Conservation (phyloP, 495 filamentous ascomycete genomes). For the Penicillium herquei region DNA sequence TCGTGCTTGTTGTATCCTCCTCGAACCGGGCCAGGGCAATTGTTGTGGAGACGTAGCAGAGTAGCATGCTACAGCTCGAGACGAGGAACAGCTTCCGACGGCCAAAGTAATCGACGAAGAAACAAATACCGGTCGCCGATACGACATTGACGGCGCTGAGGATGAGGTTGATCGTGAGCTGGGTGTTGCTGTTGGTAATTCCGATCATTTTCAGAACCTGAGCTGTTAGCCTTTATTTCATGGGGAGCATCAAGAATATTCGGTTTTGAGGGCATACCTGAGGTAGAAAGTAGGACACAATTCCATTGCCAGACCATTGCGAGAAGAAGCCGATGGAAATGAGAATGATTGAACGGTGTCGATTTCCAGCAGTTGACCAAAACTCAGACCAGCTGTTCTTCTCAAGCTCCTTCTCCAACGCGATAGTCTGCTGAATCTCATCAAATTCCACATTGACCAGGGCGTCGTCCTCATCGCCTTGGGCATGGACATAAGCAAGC, state of each 20-base stretch:
- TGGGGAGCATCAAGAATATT: not conserved
- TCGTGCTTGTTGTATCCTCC: not conserved
- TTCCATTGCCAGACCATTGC: conserved; percentile 39
- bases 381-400: conserved; percentile 48
- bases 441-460: conserved; percentile 25
- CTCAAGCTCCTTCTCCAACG: conserved; percentile 29
- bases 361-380: conserved; percentile 64
- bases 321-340: conserved; percentile 61
- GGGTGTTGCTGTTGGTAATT: conserved; percentile 43
- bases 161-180: conserved; percentile 35
- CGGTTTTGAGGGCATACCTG: conserved; percentile 23
- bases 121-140: conserved; percentile 36
- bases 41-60: conserved; percentile 33
- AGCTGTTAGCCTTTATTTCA: conserved; percentile 17
- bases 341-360: conserved; percentile 56
- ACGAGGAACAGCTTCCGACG: conserved; percentile 37
- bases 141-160: conserved; percentile 40
- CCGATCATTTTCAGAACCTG: conserved; percentile 56
- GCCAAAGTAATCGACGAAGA: conserved; percentile 40
- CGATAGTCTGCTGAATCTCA: conserved; percentile 23
- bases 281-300: conserved; percentile 40
- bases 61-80: conserved; percentile 37
- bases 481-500: conserved; percentile 31
- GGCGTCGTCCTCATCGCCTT: conserved; percentile 17
- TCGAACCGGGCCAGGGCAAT: conserved; percentile 22